phyloP scores from a whole-genome alignment of 1,284 basidiomycete species.

The Crepidotus sp. region DNA sequence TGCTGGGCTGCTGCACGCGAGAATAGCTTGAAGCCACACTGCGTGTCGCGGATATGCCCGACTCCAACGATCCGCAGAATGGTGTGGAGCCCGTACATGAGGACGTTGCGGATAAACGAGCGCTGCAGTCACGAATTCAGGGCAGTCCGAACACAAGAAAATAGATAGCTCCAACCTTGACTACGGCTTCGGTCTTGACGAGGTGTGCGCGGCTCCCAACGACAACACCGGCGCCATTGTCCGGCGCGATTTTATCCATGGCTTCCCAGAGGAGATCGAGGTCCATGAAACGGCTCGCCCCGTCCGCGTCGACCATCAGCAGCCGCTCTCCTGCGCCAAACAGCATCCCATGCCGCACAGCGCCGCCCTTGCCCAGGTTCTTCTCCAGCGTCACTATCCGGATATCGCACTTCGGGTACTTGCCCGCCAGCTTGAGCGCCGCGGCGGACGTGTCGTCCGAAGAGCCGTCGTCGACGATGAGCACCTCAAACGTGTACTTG shows the following conservation, averaged over 20 bases:
- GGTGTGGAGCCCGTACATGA: slow-evolving; percentile 88
- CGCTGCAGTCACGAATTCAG: slow-evolving; percentile 50
- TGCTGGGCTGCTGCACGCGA: slow-evolving; percentile 69
- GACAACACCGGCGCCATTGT: slow-evolving; percentile 53
- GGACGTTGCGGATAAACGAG: slow-evolving; percentile 77
- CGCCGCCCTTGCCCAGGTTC: slow-evolving; percentile 89
- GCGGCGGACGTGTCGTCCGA: slow-evolving; percentile 62
- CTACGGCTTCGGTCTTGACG: slow-evolving; percentile 87
- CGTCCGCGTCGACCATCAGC: slow-evolving; percentile 91
- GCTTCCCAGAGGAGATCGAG: slow-evolving; percentile 64
- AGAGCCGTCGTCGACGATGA: slow-evolving; percentile 89
- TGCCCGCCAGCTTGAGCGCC: slow-evolving; percentile 56
- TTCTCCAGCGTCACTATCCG: slow-evolving; percentile 70
- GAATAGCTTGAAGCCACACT: slow-evolving; percentile 95
- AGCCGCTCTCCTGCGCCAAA: slow-evolving; percentile 71
- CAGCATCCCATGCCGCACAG: slow-evolving; percentile 84
- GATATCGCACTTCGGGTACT: slow-evolving; percentile 50
- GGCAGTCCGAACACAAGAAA: too few relatives aligned
- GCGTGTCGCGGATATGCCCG: slow-evolving; percentile 84
- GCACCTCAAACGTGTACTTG: slow-evolving; percentile 62
- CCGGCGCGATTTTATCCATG: slow-evolving; percentile 54
- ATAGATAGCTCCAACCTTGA: too few relatives aligned
- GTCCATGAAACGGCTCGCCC: slow-evolving; percentile 81
- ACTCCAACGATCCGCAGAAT: slow-evolving; percentile 80
- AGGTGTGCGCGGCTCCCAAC: slow-evolving; percentile 88